Base-by-base conservation (phyloP, 2,329 filamentous ascomycete genomes). In the Stagonosporopsis cucurbitacearum region DNA sequence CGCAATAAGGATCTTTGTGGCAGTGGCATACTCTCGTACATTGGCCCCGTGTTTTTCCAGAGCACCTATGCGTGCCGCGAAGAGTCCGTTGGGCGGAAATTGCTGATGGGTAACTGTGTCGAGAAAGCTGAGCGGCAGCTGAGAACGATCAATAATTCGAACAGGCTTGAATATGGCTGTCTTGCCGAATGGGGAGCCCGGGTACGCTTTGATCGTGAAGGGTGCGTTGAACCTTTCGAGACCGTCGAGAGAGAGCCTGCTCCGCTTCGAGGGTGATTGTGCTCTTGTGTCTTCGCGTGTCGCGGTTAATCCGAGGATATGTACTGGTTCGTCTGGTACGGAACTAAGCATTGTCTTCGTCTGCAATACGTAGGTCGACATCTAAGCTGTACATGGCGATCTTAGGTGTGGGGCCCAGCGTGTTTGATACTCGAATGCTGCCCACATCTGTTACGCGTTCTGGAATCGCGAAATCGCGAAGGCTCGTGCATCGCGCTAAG, bases 111-210 rank as follows among this genome's bases (percentile, higher is more conserved):
- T n/a, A 13, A 63, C 54, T 9, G 68, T 65, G 50, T 76, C 73
- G 63, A 77, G 71, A 52, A 74, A 75, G 13, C 69, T 73, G 30
- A 77, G 68, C 19, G 75, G 73, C 17, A 77, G 59, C 51, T 75
- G 72, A 12, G 71, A 67, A 6, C 75, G 72, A 26, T 60, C 61
- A 49, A 77, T 70, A 26, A 76, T 54, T 23, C 67, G 69, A 49
- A 77, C 50, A 12, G 74, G 74, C 48, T 62, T 70, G 57, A 77
- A 72, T 2, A 60, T 69, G 20, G 56, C 43, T 22, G 74, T 62
- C 40, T 64, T 71, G 7, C 69, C 62, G 54, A 69, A 66, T 9
- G 65, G 64, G 3, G 71, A 70, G 7, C 63, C 53, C 5, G 70
- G 67, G 47, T 67, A 69, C 33, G 72, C 67, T 57, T 71, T 62